phyloP scores from a whole-genome alignment of 2,329 filamentous ascomycete species.

The Colletotrichum tanaceti region DNA sequence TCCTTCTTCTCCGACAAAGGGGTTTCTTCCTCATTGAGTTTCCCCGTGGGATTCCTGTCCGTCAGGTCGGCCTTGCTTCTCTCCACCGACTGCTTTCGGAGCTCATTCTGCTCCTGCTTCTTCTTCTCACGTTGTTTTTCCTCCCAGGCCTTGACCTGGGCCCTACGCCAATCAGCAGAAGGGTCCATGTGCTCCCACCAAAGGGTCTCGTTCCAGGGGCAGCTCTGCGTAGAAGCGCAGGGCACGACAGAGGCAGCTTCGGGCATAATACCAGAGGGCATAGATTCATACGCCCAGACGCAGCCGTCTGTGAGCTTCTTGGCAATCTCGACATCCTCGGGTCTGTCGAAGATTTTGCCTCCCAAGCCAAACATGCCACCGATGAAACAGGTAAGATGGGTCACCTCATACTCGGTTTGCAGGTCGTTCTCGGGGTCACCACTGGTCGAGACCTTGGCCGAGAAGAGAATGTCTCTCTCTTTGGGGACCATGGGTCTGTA shows the following conservation, averaged over 20 bases:
- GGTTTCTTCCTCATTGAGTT: not conserved
- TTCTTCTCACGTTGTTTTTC: conserved; percentile 53
- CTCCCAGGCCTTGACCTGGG: conserved; percentile 59
- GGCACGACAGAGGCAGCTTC: conserved; percentile 63
- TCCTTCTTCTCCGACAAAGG: conserved; percentile 20
- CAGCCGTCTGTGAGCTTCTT: conserved; percentile 75
- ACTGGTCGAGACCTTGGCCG: conserved; percentile 68
- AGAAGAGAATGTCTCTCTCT: conserved; percentile 77
- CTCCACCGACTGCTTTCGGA: conserved; percentile 38
- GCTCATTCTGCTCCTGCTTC: conserved; percentile 47
- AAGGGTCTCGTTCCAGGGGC: conserved; percentile 64
- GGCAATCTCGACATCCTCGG: conserved; percentile 71
- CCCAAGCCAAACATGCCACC: conserved; percentile 77
- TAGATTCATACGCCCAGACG: conserved; percentile 75
- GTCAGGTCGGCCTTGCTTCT: conserved; percentile 5
- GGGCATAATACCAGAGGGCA: conserved; percentile 73
- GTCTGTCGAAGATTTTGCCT: conserved; percentile 69
- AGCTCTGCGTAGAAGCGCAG: conserved; percentile 60
- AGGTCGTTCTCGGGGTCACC: conserved; percentile 56
- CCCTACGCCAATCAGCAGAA: conserved; percentile 55
- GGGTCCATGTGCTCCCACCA: conserved; percentile 65
- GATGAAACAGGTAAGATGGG: conserved; percentile 75
- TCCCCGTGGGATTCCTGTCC: not conserved
- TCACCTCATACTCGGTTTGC: conserved; percentile 67
- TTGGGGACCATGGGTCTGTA: conserved; percentile 80